Base-by-base conservation (phyloP, 352 stramenopile genomes). In the Pythium dissimile region DNA sequence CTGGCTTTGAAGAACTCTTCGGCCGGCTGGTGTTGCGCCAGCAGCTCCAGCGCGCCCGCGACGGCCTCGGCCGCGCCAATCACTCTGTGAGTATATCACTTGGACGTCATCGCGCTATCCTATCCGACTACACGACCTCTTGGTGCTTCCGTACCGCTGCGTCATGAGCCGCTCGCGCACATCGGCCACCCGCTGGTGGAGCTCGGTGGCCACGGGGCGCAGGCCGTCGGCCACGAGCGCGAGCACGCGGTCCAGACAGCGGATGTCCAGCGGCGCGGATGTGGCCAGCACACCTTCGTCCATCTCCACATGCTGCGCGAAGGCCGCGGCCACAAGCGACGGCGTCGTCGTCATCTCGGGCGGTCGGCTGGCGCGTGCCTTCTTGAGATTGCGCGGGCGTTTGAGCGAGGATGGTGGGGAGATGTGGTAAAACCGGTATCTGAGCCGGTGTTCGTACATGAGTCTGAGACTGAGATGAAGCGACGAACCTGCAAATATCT, bases 241-340 rank as follows among this genome's bases (percentile, higher is more conserved):
- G 21, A 90, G 72, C 35, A 88, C 61, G 21, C 59, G 64, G 48
- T 83, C 74, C 20, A 90, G 60, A 30, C 73, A 55, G 1, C 64
- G 56, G 1, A 65, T 68, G 24, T 81, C 64, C 39, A 90, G 66
- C 37, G 76, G 74, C 48, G 76, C 74, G 6, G 78, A 84, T 28
- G 80, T 88, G 42, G 74, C 77, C 50, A 90, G 56, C 44, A 90
- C 71, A 45, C 71, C 71, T 34, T 88, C 78, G 52, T 86, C 78
- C 45, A 88, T 44, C 67, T 77, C 72, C 59, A 90, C 80, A 64
- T 88, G 72, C 49, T 67, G 57, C 54, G 83, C 74, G 45, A 90
- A 90, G 18, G 54, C 35, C 18, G 54, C 44, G 24, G 44, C 54
- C 41, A 16, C 41, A 2, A 23, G 26, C 41, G 41, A 47, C 41